These are phyloP conservation scores for Wickerhamiella domercqiae DNA, from an alignment of 805 yeast genomes.

Conservation along the genomic window DNA sequence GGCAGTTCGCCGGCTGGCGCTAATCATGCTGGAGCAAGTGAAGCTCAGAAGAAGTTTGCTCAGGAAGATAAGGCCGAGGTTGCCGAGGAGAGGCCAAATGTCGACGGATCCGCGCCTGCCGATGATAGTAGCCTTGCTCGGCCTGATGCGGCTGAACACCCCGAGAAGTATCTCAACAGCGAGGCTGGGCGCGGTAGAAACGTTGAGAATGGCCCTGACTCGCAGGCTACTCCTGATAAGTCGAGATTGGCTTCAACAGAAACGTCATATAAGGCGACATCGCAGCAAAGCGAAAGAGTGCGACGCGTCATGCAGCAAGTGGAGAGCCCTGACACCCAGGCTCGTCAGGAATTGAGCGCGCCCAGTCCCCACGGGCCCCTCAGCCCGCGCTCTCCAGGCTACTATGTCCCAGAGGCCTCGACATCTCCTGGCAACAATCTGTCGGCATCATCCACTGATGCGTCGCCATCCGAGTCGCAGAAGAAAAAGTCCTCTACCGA, in stretches of 20 bases:
- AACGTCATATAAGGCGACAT: conserved; percentile 5
- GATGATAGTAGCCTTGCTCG: neutral
- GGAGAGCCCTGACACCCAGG: neutral
- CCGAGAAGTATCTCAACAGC: conserved; percentile 7
- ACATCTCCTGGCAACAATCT: neutral
- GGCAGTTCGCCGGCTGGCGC: too few relatives aligned
- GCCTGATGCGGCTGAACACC: conserved; percentile 8
- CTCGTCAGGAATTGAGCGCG: neutral
- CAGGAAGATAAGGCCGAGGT: neutral
- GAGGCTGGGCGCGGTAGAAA: too few relatives aligned
- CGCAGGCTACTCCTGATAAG: neutral
- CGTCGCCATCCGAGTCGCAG: neutral
- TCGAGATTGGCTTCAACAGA: conserved; percentile 13
- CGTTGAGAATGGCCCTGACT: conserved; percentile 3
- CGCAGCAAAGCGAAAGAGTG: conserved; percentile 13
- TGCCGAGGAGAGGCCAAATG: too few relatives aligned
- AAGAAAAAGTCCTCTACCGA: neutral
- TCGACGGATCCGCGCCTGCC: neutral
- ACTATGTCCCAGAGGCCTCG: conserved; percentile 1
- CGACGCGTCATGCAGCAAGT: conserved; percentile 6
- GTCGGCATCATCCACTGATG: neutral
- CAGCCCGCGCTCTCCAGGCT: conserved; percentile 1
- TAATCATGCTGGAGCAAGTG: neutral
- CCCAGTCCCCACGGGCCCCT: neutral
- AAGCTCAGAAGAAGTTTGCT: neutral